Conservation (phyloP, 2,329 filamentous ascomycete genomes). For the Fusarium sp. region DNA sequence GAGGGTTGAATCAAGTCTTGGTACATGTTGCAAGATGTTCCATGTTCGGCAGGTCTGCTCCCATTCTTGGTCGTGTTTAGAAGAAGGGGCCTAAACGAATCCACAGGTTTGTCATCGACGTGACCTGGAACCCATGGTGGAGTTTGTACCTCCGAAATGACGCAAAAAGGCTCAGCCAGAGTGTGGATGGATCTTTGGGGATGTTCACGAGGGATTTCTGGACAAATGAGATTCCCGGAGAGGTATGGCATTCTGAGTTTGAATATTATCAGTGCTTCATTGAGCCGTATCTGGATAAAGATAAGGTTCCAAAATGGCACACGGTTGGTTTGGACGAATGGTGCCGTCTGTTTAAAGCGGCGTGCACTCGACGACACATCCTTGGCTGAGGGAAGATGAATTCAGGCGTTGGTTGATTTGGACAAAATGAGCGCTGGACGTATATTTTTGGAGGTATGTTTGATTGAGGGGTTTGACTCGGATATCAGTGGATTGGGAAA, state of each 20-base stretch:
- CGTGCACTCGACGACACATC: no score
- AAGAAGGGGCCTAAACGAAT: neutral
- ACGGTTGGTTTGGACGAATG: constrained; percentile 5
- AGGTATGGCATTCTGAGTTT: neutral
- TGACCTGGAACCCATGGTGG: constrained; percentile 7
- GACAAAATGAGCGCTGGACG: neutral
- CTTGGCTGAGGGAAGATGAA: neutral
- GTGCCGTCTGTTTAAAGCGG: neutral
- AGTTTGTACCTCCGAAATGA: neutral
- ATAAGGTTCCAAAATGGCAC: constrained; percentile 1
- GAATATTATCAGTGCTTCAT: neutral
- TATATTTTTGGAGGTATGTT: no score
- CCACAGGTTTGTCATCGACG: constrained; percentile 8
- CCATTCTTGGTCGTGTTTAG: neutral
- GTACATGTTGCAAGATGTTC: no score
- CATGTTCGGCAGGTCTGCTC: neutral
- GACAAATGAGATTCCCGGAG: neutral
- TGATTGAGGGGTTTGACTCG: no score
- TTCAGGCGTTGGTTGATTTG: neutral
- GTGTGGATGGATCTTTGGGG: neutral
- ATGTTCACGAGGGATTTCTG: neutral
- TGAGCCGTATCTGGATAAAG: no score
- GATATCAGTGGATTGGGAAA: no score
- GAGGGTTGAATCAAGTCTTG: neutral
- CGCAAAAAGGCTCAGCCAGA: neutral